These are phyloP conservation scores for Aspergillus amoenus DNA, from an alignment of 2,329 filamentous ascomycete genomes.

Conservation along the genomic window DNA sequence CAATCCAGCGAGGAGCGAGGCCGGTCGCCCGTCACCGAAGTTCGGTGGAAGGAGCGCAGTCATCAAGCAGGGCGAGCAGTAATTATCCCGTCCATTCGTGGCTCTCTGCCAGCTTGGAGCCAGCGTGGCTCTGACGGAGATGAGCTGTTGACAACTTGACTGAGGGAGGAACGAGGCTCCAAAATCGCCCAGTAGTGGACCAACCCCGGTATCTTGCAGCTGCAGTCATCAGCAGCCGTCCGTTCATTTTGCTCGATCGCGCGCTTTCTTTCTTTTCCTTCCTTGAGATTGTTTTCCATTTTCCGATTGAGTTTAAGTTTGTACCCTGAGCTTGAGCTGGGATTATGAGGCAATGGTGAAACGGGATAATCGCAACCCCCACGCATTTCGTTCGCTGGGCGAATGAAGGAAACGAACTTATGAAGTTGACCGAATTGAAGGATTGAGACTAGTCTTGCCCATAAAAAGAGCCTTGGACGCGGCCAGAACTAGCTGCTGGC, in stretches of 20 bases:
- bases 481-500: slow-evolving; percentile 6
- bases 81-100: neutral
- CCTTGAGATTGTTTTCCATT: neutral
- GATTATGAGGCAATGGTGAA: slow-evolving; percentile 24
- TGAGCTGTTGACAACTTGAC: neutral
- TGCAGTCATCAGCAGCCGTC: neutral
- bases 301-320: slow-evolving; percentile 11
- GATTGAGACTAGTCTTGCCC: slow-evolving; percentile 4
- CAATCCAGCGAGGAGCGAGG: slow-evolving; percentile 3
- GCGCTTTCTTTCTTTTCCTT: neutral
- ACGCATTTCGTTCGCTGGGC: slow-evolving; percentile 7
- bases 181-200: neutral
- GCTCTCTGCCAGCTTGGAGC: neutral
- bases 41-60: neutral
- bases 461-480: slow-evolving; percentile 8
- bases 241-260: neutral
- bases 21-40: neutral
- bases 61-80: neutral
- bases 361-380: slow-evolving; percentile 14
- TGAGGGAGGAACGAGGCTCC: neutral
- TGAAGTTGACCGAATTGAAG: slow-evolving; percentile 11
- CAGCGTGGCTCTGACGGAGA: neutral
- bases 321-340: slow-evolving; percentile 11
- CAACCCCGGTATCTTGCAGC: slow-evolving; percentile 10
- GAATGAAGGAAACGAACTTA: slow-evolving; percentile 14